Percentiles rank a stretch among this genome's conserved stretches.
phyloP scores from a whole-genome alignment of 1,284 basidiomycete genomes.

The Psilocybe mexicana region DNA sequence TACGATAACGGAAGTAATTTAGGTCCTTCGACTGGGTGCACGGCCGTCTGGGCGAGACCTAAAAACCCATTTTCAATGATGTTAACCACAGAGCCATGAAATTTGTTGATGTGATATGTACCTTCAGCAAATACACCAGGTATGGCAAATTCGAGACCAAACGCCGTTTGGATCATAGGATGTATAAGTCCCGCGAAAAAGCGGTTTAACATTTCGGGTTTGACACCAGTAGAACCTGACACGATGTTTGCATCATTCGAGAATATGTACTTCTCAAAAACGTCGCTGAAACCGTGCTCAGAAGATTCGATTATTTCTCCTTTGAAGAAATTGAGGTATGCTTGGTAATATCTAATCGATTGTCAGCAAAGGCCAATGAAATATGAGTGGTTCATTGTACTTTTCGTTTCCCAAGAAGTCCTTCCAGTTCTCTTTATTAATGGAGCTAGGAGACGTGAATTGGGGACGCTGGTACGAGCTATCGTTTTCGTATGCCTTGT shows the following conservation, averaged over 20 bases:
- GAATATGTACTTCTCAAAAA: constrained; percentile 61
- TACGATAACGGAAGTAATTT: constrained; percentile 25
- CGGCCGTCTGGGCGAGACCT: constrained; percentile 46
- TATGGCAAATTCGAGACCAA: constrained; percentile 64
- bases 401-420: constrained; percentile 50
- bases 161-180: constrained; percentile 65
- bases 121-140: constrained; percentile 67
- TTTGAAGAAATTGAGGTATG: constrained; percentile 60
- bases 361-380: not conserved
- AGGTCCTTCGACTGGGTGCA: constrained; percentile 28
- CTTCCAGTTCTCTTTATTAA: constrained; percentile 46
- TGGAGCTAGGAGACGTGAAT: constrained; percentile 41
- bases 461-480: constrained; percentile 39
- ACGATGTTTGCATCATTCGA: constrained; percentile 43
- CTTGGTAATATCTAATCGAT: constrained; percentile 48
- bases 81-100: too few relatives aligned
- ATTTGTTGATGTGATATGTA: constrained; percentile 22
- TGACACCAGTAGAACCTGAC: not conserved
- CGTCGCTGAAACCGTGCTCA: constrained; percentile 14
- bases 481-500: constrained; percentile 45
- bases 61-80: not conserved
- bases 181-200: constrained; percentile 62
- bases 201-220: constrained; percentile 62
- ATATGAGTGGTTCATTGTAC: constrained; percentile 26
- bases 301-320: constrained; percentile 40